Conservation (phyloP, 148 eudicot species). For the Agrostemma githago region DNA sequence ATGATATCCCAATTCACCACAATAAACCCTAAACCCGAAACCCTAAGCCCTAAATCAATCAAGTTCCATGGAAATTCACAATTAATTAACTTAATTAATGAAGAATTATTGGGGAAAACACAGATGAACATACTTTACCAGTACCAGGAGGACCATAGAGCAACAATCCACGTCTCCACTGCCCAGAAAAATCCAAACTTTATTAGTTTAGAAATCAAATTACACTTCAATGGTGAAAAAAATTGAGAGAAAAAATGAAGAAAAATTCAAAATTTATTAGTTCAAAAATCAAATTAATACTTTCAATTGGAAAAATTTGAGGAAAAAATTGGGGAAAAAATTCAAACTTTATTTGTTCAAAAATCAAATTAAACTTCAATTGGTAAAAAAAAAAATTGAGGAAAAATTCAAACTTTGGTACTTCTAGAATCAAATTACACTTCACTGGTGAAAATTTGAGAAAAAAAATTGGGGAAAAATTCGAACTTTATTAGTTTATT, state of each 20-base stretch:
- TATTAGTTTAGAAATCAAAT: no score
- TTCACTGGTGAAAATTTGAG: no score
- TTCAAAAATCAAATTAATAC: no score
- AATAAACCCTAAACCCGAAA: no score
- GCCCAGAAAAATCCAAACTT: background rate
- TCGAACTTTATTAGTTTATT: background rate
- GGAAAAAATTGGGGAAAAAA: background rate
- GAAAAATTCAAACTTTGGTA: no score
- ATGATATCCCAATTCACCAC: no score
- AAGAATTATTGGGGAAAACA: background rate
- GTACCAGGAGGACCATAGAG: slow-evolving; percentile 96
- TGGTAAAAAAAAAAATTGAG: background rate
- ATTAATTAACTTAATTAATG: background rate
- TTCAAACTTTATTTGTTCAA: background rate
- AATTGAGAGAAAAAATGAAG: no score
- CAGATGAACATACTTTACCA: slow-evolving; percentile 61
- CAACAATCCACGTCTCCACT: slow-evolving; percentile 91
- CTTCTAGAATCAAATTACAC: no score
- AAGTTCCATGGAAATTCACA: background rate
- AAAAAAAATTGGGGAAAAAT: no score
- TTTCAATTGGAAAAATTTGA: no score
- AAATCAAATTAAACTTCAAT: background rate
- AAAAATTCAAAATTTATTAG: background rate
- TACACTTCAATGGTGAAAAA: background rate
- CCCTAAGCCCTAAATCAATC: background rate